These are phyloP conservation scores for Cicer yamashitae DNA, from an alignment of 306 rosid genomes.

Conservation along the genomic window DNA sequence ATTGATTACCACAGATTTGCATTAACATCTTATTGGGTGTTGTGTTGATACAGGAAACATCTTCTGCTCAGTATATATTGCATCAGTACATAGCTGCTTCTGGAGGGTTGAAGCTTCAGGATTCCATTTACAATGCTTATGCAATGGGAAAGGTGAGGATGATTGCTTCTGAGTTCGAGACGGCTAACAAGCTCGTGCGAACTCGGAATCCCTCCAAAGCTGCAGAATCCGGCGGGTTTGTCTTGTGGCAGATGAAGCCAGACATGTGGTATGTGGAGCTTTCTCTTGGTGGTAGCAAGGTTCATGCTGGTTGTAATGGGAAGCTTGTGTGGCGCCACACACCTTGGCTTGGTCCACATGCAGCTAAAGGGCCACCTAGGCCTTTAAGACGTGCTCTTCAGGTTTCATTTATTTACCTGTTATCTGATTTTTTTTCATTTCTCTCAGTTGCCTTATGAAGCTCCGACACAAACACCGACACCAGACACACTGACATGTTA, in stretches of 20 bases:
- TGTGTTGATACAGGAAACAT: slow-evolving; percentile 69
- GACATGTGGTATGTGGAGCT: slow-evolving; percentile 99
- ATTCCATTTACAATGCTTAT: slow-evolving; percentile 77
- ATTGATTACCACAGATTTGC: neutral
- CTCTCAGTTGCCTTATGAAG: too few relatives aligned
- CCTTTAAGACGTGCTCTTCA: slow-evolving; percentile 95
- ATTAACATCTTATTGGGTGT: slow-evolving; percentile 13
- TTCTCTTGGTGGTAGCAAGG: slow-evolving; percentile 97
- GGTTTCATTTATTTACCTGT: slow-evolving; percentile 46
- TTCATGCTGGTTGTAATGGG: slow-evolving; percentile 97
- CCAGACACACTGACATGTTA: too few relatives aligned
- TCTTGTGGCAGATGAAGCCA: slow-evolving; percentile 97
- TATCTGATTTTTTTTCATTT: neutral
- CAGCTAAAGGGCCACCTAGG: slow-evolving; percentile 96
- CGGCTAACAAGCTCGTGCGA: slow-evolving; percentile 76
- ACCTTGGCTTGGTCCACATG: slow-evolving; percentile 97
- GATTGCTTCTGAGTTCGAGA: slow-evolving; percentile 95
- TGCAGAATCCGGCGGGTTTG: slow-evolving; percentile 90
- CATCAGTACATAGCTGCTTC: slow-evolving; percentile 97
- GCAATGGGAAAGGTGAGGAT: slow-evolving; percentile 97
- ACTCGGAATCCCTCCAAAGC: slow-evolving; percentile 76
- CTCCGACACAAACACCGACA: too few relatives aligned
- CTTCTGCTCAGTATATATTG: slow-evolving; percentile 95
- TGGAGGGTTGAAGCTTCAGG: slow-evolving; percentile 91
- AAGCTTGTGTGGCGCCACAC: slow-evolving; percentile 97